Evolutionary conservation across 1,139 yeast species (phyloP).

Genomic region (Hemisphaericaspora lyxosophila): DNA sequence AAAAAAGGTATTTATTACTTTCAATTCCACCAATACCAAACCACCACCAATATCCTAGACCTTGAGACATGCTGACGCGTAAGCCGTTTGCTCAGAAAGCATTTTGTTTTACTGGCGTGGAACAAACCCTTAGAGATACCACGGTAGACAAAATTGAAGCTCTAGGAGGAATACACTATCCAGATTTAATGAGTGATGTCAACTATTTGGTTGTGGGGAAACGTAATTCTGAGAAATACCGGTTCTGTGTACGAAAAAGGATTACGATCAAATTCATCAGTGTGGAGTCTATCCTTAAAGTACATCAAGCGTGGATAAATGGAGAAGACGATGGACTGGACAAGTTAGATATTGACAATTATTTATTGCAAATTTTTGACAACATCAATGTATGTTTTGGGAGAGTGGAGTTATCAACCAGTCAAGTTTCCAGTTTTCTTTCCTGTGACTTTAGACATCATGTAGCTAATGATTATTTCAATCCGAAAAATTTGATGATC

Average conservation of each 20-base stretch:
- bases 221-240: constrained; percentile 65
- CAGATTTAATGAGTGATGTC: constrained; percentile 68
- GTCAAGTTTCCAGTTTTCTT: constrained; percentile 8
- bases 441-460: constrained; percentile 3
- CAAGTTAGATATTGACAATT: constrained; percentile 21
- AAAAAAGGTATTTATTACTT: too few relatives aligned
- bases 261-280: constrained; percentile 58
- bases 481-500: constrained; percentile 23
- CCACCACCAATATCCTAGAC: too few relatives aligned
- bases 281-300: constrained; percentile 42
- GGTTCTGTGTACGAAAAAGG: constrained; percentile 58
- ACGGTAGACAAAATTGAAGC: constrained; percentile 42
- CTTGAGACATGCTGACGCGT: not conserved
- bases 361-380: constrained; percentile 45
- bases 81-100: constrained; percentile 34
- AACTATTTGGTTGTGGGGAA: constrained; percentile 68
- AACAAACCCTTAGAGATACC: constrained; percentile 27
- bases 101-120: constrained; percentile 47
- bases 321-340: constrained; percentile 38
- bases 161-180: constrained; percentile 64
- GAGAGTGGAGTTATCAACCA: constrained; percentile 31
- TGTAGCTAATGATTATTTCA: constrained; percentile 23
- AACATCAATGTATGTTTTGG: constrained; percentile 53
- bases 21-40: too few relatives aligned
- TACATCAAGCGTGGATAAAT: constrained; percentile 54